Evolutionary conservation across 108 stramenopile species (phyloP).

Genomic region (Fistulifera solaris): DNA sequence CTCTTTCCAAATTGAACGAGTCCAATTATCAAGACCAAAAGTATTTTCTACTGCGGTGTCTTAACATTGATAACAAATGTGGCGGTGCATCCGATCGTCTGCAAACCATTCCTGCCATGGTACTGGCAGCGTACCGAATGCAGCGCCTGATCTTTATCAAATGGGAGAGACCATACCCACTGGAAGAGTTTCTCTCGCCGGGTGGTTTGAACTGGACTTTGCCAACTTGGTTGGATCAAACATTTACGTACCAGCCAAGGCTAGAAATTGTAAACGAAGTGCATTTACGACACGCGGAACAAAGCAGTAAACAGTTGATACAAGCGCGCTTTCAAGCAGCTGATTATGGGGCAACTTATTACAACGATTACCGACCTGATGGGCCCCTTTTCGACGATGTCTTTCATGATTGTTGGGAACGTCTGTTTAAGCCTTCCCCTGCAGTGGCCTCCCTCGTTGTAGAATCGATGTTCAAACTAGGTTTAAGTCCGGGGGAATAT

Average conservation of each 20-base stretch:
- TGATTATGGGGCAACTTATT: background rate
- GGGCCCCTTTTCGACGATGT: background rate
- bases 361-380: background rate
- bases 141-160: slow-evolving; percentile 32
- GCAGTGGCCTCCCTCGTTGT: slow-evolving; percentile 20
- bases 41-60: slow-evolving; percentile 30
- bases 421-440: slow-evolving; percentile 35
- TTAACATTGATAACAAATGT: slow-evolving; percentile 6
- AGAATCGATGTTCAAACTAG: slow-evolving; percentile 12
- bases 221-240: background rate
- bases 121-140: slow-evolving; percentile 18
- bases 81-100: slow-evolving; percentile 38
- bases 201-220: slow-evolving; percentile 26
- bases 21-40: slow-evolving; percentile 5
- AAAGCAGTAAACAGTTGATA: background rate
- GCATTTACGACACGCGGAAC: too few species aligned
- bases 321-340: background rate
- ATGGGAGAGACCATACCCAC: slow-evolving; percentile 28
- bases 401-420: slow-evolving; percentile 14
- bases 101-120: slow-evolving; percentile 21
- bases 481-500: slow-evolving; percentile 29
- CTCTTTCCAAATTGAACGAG: slow-evolving; percentile 14
- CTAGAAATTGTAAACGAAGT: background rate
- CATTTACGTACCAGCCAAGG: background rate
- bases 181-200: slow-evolving; percentile 41